These are phyloP conservation scores for Leccinum huronense DNA, from an alignment of 1,284 basidiomycete genomes.

Conservation along the genomic window DNA sequence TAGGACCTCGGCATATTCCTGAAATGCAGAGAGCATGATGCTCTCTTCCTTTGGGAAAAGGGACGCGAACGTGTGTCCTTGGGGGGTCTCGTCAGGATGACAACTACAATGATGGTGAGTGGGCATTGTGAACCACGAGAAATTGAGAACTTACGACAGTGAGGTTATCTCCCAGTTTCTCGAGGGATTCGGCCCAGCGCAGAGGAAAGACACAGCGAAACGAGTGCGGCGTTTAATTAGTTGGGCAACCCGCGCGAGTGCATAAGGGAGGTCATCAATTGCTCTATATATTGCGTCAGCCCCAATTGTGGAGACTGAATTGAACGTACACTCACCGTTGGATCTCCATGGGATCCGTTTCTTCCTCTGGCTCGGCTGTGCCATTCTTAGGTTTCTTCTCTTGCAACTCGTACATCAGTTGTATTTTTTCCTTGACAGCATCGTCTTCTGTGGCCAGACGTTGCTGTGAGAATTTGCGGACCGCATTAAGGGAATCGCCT, in stretches of 20 bases:
- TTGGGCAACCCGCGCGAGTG: neutral
- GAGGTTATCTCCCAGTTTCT: constrained; percentile 11
- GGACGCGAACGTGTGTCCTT: neutral
- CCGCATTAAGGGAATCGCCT: neutral
- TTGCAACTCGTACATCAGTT: constrained; percentile 2
- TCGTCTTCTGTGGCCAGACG: constrained; percentile 2
- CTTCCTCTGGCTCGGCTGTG: neutral
- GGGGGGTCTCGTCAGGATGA: neutral
- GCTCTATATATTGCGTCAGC: neutral
- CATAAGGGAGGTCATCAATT: constrained; percentile 9
- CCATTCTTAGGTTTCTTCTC: neutral
- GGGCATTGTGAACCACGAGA: neutral
- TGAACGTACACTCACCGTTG: neutral
- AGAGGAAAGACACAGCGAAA: constrained; percentile 5
- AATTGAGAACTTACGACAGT: constrained; percentile 3
- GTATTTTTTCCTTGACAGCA: neutral
- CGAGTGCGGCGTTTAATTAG: neutral
- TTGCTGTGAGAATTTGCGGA: neutral
- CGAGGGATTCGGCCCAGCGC: constrained; percentile 5
- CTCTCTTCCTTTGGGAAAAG: neutral
- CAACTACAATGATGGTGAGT: constrained; percentile 1
- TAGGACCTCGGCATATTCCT: constrained; percentile 3
- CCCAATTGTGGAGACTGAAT: neutral
- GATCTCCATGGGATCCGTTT: neutral
- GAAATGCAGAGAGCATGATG: neutral